Evolutionary conservation across 495 filamentous ascomycete genomes (phyloP), one percentile per base, ranked within the genome.

Genomic region (Tetracladium setigerum): DNA sequence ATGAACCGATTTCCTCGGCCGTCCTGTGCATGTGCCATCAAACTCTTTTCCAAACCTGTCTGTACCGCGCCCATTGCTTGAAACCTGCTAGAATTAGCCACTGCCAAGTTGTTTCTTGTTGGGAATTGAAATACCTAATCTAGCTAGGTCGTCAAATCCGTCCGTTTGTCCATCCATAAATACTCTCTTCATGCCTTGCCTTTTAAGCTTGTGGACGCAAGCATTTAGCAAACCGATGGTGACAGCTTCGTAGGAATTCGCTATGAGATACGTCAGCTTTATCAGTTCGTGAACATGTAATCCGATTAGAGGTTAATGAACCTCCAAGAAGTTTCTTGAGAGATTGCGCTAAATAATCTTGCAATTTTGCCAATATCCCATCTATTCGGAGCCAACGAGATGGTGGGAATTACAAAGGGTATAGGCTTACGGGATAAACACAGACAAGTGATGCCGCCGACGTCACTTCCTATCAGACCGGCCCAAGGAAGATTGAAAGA

Each of bases 401-500:
- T 27, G 18, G 16, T 14, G 33, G 11, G 32, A 31, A 58, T 63
- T 44, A 62, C 11, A 42, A 41, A 38, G 30, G 36, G 15, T 36
- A 37, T 11, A 24, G 9, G 62, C 66, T 41, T 51, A 76, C 78
- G 71, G 55, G 61, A 61, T 51, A 81, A 73, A 57, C 77, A 78
- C 33, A 83, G 65, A 52, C 79, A 83, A 27, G 77, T 75, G 24
- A 81, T 68, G 15, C 79, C 78, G 14, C 78, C 79, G 41, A 79
- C 67, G 49, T 77, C 70, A 30, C 66, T 65, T 15, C 67, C 72
- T 50, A 81, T 73, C 46, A 63, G 67, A 43, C 64, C 60, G 14
- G 74, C 72, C 79, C 79, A 83, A 7, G 79, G 79, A 24, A 82
- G 62, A 57, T 82, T 77, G 22, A 67, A 69, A 9, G 69, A 68